Evolutionary conservation across 495 filamentous ascomycete genomes (phyloP), one percentile per base, ranked within the genome.

Genomic region (Bacidia rubella): DNA sequence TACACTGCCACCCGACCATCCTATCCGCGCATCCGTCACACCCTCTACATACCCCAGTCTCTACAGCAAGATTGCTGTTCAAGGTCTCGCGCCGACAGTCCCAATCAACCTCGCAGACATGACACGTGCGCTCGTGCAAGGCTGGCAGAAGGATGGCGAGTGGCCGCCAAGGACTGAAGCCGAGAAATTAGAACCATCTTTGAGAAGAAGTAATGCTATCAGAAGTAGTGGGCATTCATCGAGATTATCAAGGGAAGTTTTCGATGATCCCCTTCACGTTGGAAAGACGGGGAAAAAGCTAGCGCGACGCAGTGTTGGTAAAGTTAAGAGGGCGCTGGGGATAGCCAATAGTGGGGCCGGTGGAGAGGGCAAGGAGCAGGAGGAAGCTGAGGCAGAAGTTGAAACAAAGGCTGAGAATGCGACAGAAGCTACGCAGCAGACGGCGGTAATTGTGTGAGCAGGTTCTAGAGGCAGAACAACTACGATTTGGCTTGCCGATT

Each of bases 91-190:
- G 1, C 90, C 92, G 0, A 79, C 79, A 1, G 79, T 93, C 10
- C 92, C 92, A 15, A 82, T 98, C 54, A 95, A 95, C 59, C 77
- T 98, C 4, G 65, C 72, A 29, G 85, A 93, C 60, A 75, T 96
- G 62, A 79, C 83, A 21, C 74, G 79, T n/a, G 77, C 85, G 25
- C 82, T 90, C 59, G 89, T 97, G 2, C 75, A 82, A 39, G 92
- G 92, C 27, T 97, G 92, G 92, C 90, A 93, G 65, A 75, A 83
- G 41, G 89, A 93, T 61, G 92, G 88, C 19, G 84, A 94, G 62
- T 98, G 92, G 92, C 92, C 92, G 1, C 87, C 90, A 19, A 83
- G 82, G 44, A 38, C 7, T 35, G 29, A 35, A 15, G 29, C 29
- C 29, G 29, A 5, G 29, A 15, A 35, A n/a, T n/a, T n/a, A n/a